phyloP scores from a whole-genome alignment of 192 early-diverging fungal species.

The Entomortierella chlamydospora region DNA sequence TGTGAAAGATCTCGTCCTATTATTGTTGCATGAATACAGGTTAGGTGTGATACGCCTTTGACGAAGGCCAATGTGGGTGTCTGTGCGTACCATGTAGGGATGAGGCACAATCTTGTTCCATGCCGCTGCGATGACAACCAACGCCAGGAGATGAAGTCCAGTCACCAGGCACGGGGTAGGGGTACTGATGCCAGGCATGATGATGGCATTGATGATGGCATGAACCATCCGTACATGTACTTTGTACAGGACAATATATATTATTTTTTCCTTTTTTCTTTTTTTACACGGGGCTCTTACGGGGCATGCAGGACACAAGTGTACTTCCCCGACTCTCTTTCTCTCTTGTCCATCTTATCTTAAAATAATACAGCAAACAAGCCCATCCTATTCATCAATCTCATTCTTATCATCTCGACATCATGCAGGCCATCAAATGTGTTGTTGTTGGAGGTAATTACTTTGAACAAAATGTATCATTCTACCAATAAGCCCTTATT shows the following conservation, averaged over 20 bases:
- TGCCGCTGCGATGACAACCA: slow-evolving; percentile 11
- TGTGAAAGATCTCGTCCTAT: slow-evolving; percentile 96
- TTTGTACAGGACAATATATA: no score
- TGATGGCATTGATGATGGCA: neutral
- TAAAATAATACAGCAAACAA: neutral
- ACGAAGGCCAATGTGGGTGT: neutral
- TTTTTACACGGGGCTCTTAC: neutral
- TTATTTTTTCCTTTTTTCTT: neutral
- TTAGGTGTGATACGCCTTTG: neutral
- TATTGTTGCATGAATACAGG: neutral
- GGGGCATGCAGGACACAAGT: neutral
- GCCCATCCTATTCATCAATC: neutral
- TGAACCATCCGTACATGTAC: no score
- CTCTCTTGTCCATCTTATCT: neutral
- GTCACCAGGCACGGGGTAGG: neutral
- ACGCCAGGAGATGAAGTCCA: slow-evolving; percentile 23
- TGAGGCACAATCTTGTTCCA: slow-evolving; percentile 41
- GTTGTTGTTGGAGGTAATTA: slow-evolving; percentile 42
- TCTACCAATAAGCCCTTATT: no score
- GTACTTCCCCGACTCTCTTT: neutral
- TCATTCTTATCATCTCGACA: neutral
- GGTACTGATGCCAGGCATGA: slow-evolving; percentile 17
- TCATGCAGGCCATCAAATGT: slow-evolving; percentile 48
- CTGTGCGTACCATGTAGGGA: slow-evolving; percentile 64
- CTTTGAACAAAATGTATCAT: no score